phyloP scores from a whole-genome alignment of 2,329 filamentous ascomycete genomes.

The Colletotrichum siamense region DNA sequence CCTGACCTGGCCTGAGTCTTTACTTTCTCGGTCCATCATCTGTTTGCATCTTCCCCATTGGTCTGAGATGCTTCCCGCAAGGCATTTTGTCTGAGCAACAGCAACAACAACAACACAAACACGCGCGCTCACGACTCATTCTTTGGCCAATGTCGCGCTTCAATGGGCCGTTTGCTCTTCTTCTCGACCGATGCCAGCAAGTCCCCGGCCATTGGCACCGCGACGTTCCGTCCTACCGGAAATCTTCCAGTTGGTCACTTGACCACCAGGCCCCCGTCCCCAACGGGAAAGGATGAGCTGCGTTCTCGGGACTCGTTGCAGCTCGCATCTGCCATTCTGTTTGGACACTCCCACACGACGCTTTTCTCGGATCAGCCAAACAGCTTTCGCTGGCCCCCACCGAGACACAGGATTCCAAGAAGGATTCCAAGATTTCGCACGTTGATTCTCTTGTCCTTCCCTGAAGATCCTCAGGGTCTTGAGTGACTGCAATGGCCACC shows the following conservation, averaged over 20 bases:
- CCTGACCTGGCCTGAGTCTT: neutral
- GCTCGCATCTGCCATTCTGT: neutral
- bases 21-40: neutral
- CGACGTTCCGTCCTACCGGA: conserved; percentile 10
- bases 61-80: neutral
- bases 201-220: neutral
- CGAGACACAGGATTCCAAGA: conserved; percentile 5
- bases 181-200: neutral
- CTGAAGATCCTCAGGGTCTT: conserved; percentile 10
- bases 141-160: neutral
- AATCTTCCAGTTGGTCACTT: conserved; percentile 19
- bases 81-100: neutral
- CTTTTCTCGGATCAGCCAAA: neutral
- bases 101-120: neutral
- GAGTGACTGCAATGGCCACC: neutral
- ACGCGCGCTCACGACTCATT: neutral
- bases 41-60: neutral
- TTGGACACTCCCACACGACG: neutral
- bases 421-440: conserved; percentile 9
- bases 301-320: neutral
- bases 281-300: conserved; percentile 12
- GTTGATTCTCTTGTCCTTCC: conserved; percentile 7
- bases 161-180: neutral
- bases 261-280: conserved; percentile 4
- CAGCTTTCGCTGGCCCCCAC: neutral